Base-by-base conservation (phyloP, 148 eudicot species). In the Rhododendron molle region DNA sequence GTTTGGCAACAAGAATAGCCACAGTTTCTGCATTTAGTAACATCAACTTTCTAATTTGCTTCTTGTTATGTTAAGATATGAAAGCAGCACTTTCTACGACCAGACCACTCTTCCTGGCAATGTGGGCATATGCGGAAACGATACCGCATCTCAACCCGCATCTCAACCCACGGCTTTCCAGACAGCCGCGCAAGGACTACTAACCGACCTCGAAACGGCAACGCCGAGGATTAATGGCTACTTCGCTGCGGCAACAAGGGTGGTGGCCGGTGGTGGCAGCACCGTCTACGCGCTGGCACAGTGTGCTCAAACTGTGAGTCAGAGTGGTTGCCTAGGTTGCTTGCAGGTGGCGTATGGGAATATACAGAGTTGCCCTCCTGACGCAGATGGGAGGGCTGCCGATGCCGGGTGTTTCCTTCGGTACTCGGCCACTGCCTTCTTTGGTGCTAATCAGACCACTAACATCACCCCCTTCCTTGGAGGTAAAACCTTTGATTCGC, bases 71-170 rank as follows among this genome's bases (percentile, higher is more conserved):
- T 81, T 5, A 28, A 91, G 93, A 89, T 89, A 89, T 43, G 93
- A 91, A 86, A 90, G 91, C 85, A 88, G 79, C 54, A 69, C 44
- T 58, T 91, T 91, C 87, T 91, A 85, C 28, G 89, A 88, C 80
- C 88, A 91, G 43, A 84, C 90, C 56, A 91, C 91, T n/a, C 87
- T 77, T n/a, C 89, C 89, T 0, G 93, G 91, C 69, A 89, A 89
- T 11, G 78, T 73, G 8, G 89, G 87, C 28, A 6, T 85, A 49
- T 91, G 93, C 52, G 82, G 93, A 28, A 91, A 89, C 65, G 78
- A 46, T 15, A 88, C 91, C 3, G 84, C 86, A 78, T 34, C 90
- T 36, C 88, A 85, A 83, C 54, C 91, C 3, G 84, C 86, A 78
- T 34, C 90, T 36, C 88, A 85, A 83, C 54, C 88, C 14, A 44